Percentiles rank a stretch among this genome's conserved stretches.
These are phyloP conservation scores for Labyrinthula sp. DNA, from an alignment of 352 stramenopile genomes.

Conservation along the genomic window DNA sequence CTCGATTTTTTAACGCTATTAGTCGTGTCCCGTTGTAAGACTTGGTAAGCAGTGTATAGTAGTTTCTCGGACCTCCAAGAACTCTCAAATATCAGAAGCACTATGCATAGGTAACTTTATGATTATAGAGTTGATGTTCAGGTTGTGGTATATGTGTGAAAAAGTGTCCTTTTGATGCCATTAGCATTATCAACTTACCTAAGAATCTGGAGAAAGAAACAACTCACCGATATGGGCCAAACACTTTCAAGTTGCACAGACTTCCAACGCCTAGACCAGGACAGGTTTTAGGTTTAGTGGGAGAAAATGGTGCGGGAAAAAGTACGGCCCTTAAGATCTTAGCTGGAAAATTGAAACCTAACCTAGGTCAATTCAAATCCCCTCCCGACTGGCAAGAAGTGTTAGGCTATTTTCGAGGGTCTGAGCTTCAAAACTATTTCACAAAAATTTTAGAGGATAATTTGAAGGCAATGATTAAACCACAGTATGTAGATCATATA, in stretches of 20 bases:
- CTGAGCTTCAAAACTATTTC: slow-evolving; percentile 98
- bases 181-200: slow-evolving; percentile 98
- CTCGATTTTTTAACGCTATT: too few species aligned
- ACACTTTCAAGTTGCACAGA: slow-evolving; percentile 97
- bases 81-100: slow-evolving; percentile 90
- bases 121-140: too few species aligned
- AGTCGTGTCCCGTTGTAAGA: slow-evolving; percentile 88
- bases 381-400: slow-evolving; percentile 98
- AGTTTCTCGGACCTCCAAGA: slow-evolving; percentile 77
- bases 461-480: slow-evolving; percentile 97
- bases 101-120: slow-evolving; percentile 99
- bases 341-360: slow-evolving; percentile 95
- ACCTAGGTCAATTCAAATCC: slow-evolving; percentile 71
- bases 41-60: slow-evolving; percentile 99
- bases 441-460: slow-evolving; percentile 96
- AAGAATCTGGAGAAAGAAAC: slow-evolving; percentile 94
- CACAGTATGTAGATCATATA: slow-evolving; percentile 99
- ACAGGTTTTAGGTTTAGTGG: slow-evolving; percentile 92
- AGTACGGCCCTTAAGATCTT: slow-evolving; percentile 97
- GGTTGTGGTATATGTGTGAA: slow-evolving; percentile 99
- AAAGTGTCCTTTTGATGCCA: slow-evolving; percentile 97
- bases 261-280: slow-evolving; percentile 90
- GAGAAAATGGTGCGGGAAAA: slow-evolving; percentile 98
- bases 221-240: slow-evolving; percentile 97
- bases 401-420: slow-evolving; percentile 86